phyloP scores from a whole-genome alignment of 129 eudicot genomes.

The Cynara cardunculus region DNA sequence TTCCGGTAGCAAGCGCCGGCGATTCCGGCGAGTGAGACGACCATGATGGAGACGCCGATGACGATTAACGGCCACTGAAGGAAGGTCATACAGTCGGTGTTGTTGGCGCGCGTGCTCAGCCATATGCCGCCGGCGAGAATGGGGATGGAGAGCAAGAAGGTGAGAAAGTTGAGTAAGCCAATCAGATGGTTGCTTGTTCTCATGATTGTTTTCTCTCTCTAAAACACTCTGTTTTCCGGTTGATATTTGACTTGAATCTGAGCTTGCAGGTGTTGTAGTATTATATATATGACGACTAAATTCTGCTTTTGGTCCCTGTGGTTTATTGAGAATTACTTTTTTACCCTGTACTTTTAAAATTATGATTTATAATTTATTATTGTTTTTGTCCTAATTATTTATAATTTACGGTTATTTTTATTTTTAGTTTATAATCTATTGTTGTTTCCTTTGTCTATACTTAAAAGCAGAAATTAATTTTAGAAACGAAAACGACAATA shows the following conservation, averaged over 20 bases:
- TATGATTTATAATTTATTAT: background rate
- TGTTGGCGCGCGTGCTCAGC: conserved; percentile 87
- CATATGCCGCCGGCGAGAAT: conserved; percentile 90
- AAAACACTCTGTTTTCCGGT: background rate
- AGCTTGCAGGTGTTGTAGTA: background rate
- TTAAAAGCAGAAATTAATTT: too few relatives aligned
- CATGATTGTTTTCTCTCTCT: conserved; percentile 32
- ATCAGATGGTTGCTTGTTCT: conserved; percentile 80
- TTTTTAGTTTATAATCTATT: background rate
- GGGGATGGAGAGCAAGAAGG: conserved; percentile 80
- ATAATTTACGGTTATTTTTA: background rate
- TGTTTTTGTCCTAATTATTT: background rate
- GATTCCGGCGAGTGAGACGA: conserved; percentile 85
- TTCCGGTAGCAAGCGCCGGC: conserved; percentile 94
- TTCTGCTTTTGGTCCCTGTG: background rate
- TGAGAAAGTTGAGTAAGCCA: conserved; percentile 74
- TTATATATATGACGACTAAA: background rate
- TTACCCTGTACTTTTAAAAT: background rate
- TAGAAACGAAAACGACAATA: background rate
- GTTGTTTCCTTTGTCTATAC: too few relatives aligned
- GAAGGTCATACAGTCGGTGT: conserved; percentile 75
- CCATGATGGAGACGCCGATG: conserved; percentile 79
- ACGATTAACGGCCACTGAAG: conserved; percentile 87
- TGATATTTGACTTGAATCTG: conserved; percentile 16
- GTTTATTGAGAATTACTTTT: background rate